A percentile compares a stretch with the other conserved stretches of the same genome.
Evolutionary conservation across 495 filamentous ascomycete genomes (phyloP).

Genomic region (Jackrogersella minutella): DNA sequence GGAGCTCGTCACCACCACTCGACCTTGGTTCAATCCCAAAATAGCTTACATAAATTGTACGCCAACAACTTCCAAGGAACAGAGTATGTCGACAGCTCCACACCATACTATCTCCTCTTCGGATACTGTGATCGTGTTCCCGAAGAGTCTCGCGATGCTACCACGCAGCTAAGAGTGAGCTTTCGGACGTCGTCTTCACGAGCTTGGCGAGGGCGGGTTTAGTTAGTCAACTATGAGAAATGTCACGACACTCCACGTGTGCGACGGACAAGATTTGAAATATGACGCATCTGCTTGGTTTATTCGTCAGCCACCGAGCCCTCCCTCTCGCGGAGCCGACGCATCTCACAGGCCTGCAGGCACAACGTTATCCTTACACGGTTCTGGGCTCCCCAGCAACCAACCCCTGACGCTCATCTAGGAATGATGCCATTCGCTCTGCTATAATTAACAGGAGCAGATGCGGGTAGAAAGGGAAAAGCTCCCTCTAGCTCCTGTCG

Average conservation of each 20-base stretch:
- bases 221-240: constrained; percentile 37
- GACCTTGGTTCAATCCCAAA: constrained; percentile 32
- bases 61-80: constrained; percentile 6
- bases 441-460: constrained; percentile 26
- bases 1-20: constrained; percentile 16
- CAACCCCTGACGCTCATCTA: constrained; percentile 15
- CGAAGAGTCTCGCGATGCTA: constrained; percentile 31
- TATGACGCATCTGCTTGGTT: constrained; percentile 41
- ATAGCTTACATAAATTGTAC: constrained; percentile 32
- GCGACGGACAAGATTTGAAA: constrained; percentile 37
- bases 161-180: constrained; percentile 20
- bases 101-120: constrained; percentile 11
- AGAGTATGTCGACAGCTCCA: constrained; percentile 13
- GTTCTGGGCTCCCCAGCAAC: constrained; percentile 14
- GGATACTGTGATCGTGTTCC: constrained; percentile 34
- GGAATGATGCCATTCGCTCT: constrained; percentile 28
- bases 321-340: constrained; percentile 24
- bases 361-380: constrained; percentile 34
- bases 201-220: constrained; percentile 28
- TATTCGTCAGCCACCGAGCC: constrained; percentile 25
- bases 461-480: constrained; percentile 37
- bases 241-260: constrained; percentile 18
- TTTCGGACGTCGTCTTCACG: constrained; percentile 22
- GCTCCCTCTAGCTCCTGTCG: constrained; percentile 19
- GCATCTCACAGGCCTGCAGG: constrained; percentile 33